Evolutionary conservation across 2,329 filamentous ascomycete genomes (phyloP).

Genomic region (Exophiala dermatitidis): DNA sequence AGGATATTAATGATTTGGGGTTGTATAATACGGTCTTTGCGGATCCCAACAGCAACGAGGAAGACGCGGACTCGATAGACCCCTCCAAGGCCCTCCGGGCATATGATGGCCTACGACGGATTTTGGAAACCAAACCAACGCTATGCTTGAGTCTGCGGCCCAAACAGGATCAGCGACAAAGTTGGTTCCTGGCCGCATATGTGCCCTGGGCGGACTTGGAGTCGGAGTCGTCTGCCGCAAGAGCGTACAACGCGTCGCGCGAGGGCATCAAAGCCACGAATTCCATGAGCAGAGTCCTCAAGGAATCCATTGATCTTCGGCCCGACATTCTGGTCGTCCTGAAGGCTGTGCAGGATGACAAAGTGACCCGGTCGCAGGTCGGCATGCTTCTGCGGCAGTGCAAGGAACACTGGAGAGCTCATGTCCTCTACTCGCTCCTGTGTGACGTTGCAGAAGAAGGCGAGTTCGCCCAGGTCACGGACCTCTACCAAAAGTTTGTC

Average conservation of each 20-base stretch:
- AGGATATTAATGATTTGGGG: constrained; percentile 21
- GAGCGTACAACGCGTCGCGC: constrained; percentile 23
- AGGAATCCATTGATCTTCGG: constrained; percentile 24
- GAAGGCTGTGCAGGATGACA: constrained; percentile 9
- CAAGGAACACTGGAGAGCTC: constrained; percentile 23
- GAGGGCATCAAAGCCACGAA: constrained; percentile 29
- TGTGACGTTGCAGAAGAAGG: constrained; percentile 17
- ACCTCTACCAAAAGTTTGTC: constrained; percentile 48
- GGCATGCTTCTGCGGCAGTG: constrained; percentile 25
- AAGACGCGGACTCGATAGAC: neutral
- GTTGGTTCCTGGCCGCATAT: constrained; percentile 28
- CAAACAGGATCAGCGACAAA: constrained; percentile 20
- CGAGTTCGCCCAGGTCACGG: constrained; percentile 14
- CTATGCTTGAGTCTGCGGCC: constrained; percentile 20
- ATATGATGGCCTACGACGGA: constrained; percentile 13
- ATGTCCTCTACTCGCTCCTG: constrained; percentile 22
- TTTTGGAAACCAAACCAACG: constrained; percentile 18
- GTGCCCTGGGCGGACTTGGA: constrained; percentile 15
- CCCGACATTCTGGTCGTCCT: constrained; percentile 15
- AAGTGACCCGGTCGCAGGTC: constrained; percentile 23
- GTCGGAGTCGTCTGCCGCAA: neutral
- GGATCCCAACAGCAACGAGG: constrained; percentile 21
- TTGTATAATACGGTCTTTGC: constrained; percentile 25
- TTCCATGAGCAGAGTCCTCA: constrained; percentile 25
- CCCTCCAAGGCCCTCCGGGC: constrained; percentile 8